Percentiles rank a stretch among this genome's conserved stretches.
phyloP scores from a whole-genome alignment of 768 basidiomycete genomes.

The Boletus rubescentipes region DNA sequence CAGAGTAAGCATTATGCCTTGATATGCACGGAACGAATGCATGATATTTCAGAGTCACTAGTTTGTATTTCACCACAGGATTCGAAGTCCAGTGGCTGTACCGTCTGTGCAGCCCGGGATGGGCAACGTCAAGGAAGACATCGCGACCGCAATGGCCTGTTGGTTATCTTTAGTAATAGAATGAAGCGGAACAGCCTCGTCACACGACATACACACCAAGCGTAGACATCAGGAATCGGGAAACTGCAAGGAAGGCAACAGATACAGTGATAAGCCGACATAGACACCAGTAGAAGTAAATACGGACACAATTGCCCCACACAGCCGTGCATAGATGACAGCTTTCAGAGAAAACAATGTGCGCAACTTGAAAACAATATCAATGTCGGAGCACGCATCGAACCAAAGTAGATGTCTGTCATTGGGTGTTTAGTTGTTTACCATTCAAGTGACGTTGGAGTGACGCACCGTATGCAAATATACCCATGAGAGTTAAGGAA shows the following conservation, averaged over 20 bases:
- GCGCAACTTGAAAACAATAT: background rate
- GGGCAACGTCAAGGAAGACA: background rate
- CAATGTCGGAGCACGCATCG: background rate
- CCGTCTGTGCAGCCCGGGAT: conserved; percentile 1
- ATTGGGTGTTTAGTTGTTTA: no score
- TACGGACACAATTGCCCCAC: background rate
- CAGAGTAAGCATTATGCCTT: background rate
- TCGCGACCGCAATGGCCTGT: background rate
- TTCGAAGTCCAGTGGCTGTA: background rate
- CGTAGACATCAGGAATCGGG: conserved; percentile 4
- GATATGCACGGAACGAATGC: conserved; percentile 3
- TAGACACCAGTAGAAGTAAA: no score
- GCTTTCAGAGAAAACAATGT: background rate
- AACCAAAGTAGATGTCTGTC: no score
- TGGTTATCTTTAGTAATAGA: background rate
- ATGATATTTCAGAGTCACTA: background rate
- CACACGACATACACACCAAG: background rate
- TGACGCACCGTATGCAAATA: background rate
- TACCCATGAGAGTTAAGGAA: background rate
- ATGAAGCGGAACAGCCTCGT: background rate
- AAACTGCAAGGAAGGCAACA: background rate
- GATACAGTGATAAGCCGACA: background rate
- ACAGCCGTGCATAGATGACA: background rate
- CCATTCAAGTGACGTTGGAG: background rate
- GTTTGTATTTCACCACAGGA: background rate